Evolutionary conservation across 2,329 filamentous ascomycete species (phyloP).

Genomic region (Trichoderma endophyticum): DNA sequence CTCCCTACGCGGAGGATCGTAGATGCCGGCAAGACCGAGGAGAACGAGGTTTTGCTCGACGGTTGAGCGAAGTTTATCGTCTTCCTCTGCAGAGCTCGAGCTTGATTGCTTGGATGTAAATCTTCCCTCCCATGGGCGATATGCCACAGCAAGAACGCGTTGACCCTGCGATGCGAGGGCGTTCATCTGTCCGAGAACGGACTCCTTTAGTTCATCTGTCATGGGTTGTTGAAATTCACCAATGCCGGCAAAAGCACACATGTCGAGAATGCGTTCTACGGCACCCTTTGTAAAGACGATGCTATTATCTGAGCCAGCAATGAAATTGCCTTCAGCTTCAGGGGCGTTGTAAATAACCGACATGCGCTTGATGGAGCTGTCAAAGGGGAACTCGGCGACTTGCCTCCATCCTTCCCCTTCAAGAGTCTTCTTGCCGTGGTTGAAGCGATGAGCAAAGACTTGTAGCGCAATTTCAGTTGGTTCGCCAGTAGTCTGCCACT

Average conservation of each 20-base stretch:
- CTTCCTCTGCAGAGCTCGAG: conserved; percentile 33
- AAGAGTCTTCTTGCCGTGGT: conserved; percentile 52
- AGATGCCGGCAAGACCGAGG: conserved; percentile 79
- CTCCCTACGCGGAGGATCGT: conserved; percentile 80
- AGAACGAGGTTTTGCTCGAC: conserved; percentile 70
- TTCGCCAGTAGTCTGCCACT: conserved; percentile 67
- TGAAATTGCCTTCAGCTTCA: conserved; percentile 35
- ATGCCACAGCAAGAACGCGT: conserved; percentile 68
- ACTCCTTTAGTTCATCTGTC: conserved; percentile 49
- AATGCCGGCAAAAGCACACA: conserved; percentile 49
- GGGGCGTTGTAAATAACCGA: conserved; percentile 66
- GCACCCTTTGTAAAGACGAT: conserved; percentile 62
- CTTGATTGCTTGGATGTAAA: conserved; percentile 39
- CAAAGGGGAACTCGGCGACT: conserved; percentile 72
- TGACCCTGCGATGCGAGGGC: conserved; percentile 64
- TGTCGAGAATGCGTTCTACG: conserved; percentile 57
- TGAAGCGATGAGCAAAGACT: conserved; percentile 69
- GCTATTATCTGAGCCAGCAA: conserved; percentile 43
- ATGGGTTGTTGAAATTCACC: conserved; percentile 43
- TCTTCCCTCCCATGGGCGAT: conserved; percentile 55
- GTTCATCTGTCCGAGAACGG: conserved; percentile 54
- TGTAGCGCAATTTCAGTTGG: conserved; percentile 75
- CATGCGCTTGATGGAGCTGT: conserved; percentile 76
- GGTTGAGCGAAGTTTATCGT: conserved; percentile 51
- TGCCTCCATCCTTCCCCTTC: conserved; percentile 57